Evolutionary conservation across 345 rosid species (phyloP).

Genomic region (Camelina hispida): DNA sequence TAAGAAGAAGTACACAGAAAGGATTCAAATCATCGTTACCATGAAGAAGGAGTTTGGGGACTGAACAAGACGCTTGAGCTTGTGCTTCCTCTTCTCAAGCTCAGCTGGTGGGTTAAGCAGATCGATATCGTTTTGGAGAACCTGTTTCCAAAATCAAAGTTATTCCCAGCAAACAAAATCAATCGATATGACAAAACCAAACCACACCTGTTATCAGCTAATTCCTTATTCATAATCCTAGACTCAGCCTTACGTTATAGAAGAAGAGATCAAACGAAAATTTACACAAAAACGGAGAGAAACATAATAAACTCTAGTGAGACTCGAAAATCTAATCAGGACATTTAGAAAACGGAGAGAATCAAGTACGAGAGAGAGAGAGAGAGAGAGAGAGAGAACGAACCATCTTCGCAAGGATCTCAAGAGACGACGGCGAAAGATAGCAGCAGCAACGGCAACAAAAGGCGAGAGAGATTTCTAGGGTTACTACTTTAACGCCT

Average conservation of each 20-base stretch:
- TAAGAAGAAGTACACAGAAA: not conserved
- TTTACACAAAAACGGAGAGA: not conserved
- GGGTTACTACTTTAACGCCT: conserved; percentile 18
- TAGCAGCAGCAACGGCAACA: conserved; percentile 6
- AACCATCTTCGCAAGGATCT: conserved; percentile 42
- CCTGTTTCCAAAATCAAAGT: conserved; percentile 41
- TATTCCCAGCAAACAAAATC: too few species aligned
- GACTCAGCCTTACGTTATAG: not conserved
- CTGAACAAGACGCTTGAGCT: conserved; percentile 81
- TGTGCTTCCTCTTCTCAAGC: conserved; percentile 85
- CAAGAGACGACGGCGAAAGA: conserved; percentile 34
- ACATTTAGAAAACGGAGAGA: not conserved
- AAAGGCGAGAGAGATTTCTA: conserved; percentile 26
- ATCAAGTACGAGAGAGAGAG: not conserved
- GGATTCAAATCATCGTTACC: conserved; percentile 43
- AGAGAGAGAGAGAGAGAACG: not conserved
- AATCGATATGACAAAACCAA: not conserved
- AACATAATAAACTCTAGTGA: not conserved
- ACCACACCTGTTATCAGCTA: not conserved
- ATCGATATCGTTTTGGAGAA: conserved; percentile 75
- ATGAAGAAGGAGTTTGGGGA: conserved; percentile 78
- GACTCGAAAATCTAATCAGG: not conserved
- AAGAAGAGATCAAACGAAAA: conserved; percentile 3
- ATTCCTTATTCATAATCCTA: not conserved
- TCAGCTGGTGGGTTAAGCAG: conserved; percentile 74